Conservation (phyloP, 352 stramenopile species). For the Phytophthora rubi region DNA sequence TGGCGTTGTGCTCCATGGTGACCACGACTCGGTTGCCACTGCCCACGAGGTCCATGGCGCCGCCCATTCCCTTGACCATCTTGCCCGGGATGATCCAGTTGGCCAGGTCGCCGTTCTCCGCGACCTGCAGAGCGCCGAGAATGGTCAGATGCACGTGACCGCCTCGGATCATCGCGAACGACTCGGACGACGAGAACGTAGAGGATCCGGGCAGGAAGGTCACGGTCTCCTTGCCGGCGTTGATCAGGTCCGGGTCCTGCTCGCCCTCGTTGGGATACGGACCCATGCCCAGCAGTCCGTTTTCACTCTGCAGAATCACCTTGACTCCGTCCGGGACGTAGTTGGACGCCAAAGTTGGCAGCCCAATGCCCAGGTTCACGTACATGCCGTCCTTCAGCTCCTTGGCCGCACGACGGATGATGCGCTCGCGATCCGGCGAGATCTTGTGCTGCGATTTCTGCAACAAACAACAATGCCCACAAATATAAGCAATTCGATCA, state of each 20-base stretch:
- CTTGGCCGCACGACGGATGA: slow-evolving; percentile 93
- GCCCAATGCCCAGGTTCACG: slow-evolving; percentile 97
- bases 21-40: slow-evolving; percentile 94
- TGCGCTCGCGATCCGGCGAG: slow-evolving; percentile 86
- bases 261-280: slow-evolving; percentile 91
- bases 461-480: neutral
- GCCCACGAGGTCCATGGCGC: slow-evolving; percentile 97
- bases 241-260: slow-evolving; percentile 96
- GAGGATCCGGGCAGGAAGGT: slow-evolving; percentile 93
- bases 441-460: slow-evolving; percentile 68
- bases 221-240: slow-evolving; percentile 97
- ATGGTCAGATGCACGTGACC: slow-evolving; percentile 97
- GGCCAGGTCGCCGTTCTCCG: slow-evolving; percentile 93
- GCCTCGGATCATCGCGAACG: slow-evolving; percentile 97
- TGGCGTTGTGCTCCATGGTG: slow-evolving; percentile 97
- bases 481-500: neutral
- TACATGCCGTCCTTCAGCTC: slow-evolving; percentile 96
- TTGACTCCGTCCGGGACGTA: slow-evolving; percentile 94
- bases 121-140: slow-evolving; percentile 94
- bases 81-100: slow-evolving; percentile 98
- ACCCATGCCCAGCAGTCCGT: slow-evolving; percentile 95
- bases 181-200: slow-evolving; percentile 94
- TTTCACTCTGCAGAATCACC: slow-evolving; percentile 97
- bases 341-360: slow-evolving; percentile 96
- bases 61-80: slow-evolving; percentile 98